These are phyloP conservation scores for Colletotrichum lentis DNA, from an alignment of 2,329 filamentous ascomycete species.

Conservation along the genomic window DNA sequence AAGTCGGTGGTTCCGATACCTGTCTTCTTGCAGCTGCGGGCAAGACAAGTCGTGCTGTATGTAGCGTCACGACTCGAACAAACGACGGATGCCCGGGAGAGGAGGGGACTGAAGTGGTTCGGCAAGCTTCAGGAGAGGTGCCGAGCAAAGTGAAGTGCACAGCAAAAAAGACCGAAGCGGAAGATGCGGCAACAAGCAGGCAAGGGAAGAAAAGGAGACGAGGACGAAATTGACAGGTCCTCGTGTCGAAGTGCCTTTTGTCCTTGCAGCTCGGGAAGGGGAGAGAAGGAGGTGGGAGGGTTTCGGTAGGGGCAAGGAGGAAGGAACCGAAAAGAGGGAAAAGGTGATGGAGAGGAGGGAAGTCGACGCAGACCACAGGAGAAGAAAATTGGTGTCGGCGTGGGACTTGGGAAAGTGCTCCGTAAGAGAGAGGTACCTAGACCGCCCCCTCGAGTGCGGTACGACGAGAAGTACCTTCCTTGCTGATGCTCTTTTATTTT, in stretches of 20 bases:
- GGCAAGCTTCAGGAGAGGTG: constrained; percentile 38
- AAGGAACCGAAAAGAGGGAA: constrained; percentile 38
- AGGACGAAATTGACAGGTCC: constrained; percentile 34
- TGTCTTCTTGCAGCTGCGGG: constrained; percentile 20
- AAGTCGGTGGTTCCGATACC: constrained; percentile 28
- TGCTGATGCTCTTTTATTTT: not conserved
- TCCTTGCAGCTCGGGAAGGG: constrained; percentile 36
- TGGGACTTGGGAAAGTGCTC: constrained; percentile 39
- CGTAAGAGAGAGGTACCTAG: constrained; percentile 21
- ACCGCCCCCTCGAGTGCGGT: not conserved
- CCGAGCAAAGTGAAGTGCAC: constrained; percentile 37
- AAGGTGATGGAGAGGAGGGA: constrained; percentile 44
- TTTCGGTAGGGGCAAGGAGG: constrained; percentile 35
- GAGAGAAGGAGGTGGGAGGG: constrained; percentile 27
- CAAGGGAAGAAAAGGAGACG: constrained; percentile 28
- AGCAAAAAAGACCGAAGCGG: constrained; percentile 31
- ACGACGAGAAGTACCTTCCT: constrained; percentile 10
- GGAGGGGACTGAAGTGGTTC: constrained; percentile 36
- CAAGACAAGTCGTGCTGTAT: constrained; percentile 26
- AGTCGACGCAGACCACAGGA: constrained; percentile 36
- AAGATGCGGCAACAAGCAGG: constrained; percentile 35
- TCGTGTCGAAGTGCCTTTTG: constrained; percentile 34
- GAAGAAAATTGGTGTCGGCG: constrained; percentile 38
- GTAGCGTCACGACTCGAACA: constrained; percentile 37
- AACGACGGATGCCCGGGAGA: constrained; percentile 37